Evolutionary conservation across 371 early-diverging fungal species (phyloP), one percentile per base, ranked within the genome.

Genomic region (Actinomucor elegans): DNA sequence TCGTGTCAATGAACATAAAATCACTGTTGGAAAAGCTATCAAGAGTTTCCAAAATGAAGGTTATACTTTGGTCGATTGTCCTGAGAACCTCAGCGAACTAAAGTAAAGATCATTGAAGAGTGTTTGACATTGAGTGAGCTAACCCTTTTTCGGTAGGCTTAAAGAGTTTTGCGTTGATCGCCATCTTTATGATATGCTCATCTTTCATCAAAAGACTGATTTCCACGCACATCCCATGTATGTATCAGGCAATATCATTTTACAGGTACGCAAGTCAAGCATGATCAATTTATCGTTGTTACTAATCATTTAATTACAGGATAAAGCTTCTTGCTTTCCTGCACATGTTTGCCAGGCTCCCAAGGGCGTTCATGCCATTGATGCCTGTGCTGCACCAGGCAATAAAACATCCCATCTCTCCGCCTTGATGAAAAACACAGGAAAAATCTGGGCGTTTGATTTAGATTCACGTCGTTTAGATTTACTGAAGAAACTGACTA

Each of bases 381-480:
- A 99, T 75, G 93, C 94, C 4, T 99, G 99, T 68, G 97, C 99
- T 15, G 98, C 99, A 0, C 99, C 99, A 5, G 99, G 99, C n/a
- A 98, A 95, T 69, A 98, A 97, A 69, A 96, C 98, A 8, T 88
- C 94, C 32, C 96, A 97, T 64, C 65, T 99, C 27, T 83, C 92
- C 3, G 85, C 89, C 44, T 63, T 94, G 18, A 90, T 97, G 90
- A 83, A 83, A 14, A 93, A 94, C 52, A 79, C 78, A 5, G 99
- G 98, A 9, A 78, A 73, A 44, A 86, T 99, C 29, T 92, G 85
- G 71, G 99, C 99, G 0, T 91, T 96, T 58, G 99, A 99, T 69
- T 76, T 83, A 58, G 92, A 98, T 68, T 62, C 74, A 29, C 69
- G 86, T 11, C 83, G 99, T 51, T 73, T 94, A 34, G 83, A 88